phyloP scores from a whole-genome alignment of 371 early-diverging fungal species.

The Choanephora cucurbitarum region DNA sequence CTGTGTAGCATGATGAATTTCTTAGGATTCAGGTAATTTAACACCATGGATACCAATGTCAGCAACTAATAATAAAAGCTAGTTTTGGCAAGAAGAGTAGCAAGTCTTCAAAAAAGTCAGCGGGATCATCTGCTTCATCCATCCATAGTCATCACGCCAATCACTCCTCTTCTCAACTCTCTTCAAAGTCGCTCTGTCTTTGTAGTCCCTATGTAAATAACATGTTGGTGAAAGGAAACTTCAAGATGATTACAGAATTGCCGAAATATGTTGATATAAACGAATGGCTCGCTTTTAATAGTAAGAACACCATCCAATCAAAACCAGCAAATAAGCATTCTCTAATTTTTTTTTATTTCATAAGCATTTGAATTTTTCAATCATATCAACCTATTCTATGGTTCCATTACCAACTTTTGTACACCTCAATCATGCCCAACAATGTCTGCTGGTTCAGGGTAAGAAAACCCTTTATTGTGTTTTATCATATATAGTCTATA shows the following conservation, averaged over 20 bases:
- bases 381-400: constrained; percentile 91
- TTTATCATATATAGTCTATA: not conserved
- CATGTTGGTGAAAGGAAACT: constrained; percentile 89
- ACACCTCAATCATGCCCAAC: constrained; percentile 77
- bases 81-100: constrained; percentile 46
- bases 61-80: not conserved
- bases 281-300: constrained; percentile 96
- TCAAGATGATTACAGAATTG: constrained; percentile 83
- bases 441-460: constrained; percentile 90
- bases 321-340: not conserved
- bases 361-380: constrained; percentile 93
- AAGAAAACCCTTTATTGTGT: constrained; percentile 17
- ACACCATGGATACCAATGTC: too few relatives aligned
- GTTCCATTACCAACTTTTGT: constrained; percentile 90
- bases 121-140: constrained; percentile 33
- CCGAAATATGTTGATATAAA: constrained; percentile 91
- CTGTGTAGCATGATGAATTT: constrained; percentile 33
- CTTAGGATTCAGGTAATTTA: constrained; percentile 36
- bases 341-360: not conserved
- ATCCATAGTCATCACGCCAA: constrained; percentile 6
- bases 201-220: constrained; percentile 75
- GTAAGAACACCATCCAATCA: constrained; percentile 41
- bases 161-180: constrained; percentile 1
- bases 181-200: constrained; percentile 70
- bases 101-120: constrained; percentile 49